Evolutionary conservation across 805 yeast species (phyloP), one percentile per base, ranked within the genome.

Genomic region (Naumovozyma dairenensis): DNA sequence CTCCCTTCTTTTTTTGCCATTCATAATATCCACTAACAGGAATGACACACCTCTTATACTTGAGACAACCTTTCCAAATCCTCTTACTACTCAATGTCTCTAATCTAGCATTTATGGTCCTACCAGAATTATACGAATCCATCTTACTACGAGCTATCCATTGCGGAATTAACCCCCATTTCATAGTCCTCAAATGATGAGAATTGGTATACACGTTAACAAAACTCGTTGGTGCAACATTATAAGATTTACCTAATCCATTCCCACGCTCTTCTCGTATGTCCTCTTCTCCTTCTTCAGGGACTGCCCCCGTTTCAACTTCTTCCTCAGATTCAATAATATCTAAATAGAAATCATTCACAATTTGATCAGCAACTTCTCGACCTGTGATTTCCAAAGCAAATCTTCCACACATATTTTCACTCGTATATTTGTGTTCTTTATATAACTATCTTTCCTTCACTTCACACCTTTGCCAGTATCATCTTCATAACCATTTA

Each of bases 1-100:
- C 57, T 34, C 51, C 60, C 8, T 49, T 51, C 13, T 35, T 37
- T 2, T 50, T 40, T 13, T 48, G 43, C 96, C 96, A 87, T 56
- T 87, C 96, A 49, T 72, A 87, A 55, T 87, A 87, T 0, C 96
- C 96, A 46, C 72, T 70, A 25, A 82, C 68, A 0, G 94, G 89
- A 0, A 85, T 72, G 1, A 79, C 76, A 52, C 95, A 86, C 25
- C 95, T 61, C 4, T 62, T 60, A 6, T 57, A 57, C 16, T 65
- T 57, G 24, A 66, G 58, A 4, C 72, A 63, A 1, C 62, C 40
- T 5, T 62, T 62, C 94, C 94, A 86, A 26, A 79, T 55, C 16
- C 66, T 60, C 28, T 67, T 65, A 1, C 59, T 55, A 21, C 43
- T 33, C 4, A 66, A 63, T 0, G 47, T 45, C 8, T 48, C 45